phyloP scores from a whole-genome alignment of 768 basidiomycete genomes.

The Lactifluus pinguis region DNA sequence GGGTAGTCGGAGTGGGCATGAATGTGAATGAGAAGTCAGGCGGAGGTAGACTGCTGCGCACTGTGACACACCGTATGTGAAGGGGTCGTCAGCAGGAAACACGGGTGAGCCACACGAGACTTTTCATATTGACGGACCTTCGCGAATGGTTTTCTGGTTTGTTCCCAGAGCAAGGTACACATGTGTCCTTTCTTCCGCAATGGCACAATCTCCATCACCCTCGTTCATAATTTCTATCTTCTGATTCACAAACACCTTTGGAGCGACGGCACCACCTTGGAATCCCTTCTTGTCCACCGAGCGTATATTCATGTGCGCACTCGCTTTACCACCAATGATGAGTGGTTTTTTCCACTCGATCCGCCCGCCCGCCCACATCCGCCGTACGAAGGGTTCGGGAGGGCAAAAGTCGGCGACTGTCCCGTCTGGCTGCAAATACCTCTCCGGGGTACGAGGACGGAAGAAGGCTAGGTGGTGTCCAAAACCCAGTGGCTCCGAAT shows the following conservation, averaged over 20 bases:
- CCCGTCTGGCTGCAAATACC: constrained; percentile 51
- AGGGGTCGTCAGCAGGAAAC: neutral
- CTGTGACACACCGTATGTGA: constrained; percentile 25
- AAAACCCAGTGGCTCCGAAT: constrained; percentile 38
- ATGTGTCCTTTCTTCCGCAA: constrained; percentile 58
- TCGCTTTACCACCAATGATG: constrained; percentile 44
- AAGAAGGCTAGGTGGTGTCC: constrained; percentile 74
- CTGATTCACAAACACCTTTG: constrained; percentile 73
- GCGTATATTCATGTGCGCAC: constrained; percentile 38
- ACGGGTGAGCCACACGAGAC: neutral
- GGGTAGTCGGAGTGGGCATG: constrained; percentile 55
- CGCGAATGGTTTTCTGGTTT: constrained; percentile 28
- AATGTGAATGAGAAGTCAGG: constrained; percentile 58
- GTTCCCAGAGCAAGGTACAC: constrained; percentile 45
- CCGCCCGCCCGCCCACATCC: constrained; percentile 78
- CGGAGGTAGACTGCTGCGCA: constrained; percentile 40
- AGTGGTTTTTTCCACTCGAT: constrained; percentile 56
- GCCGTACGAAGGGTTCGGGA: constrained; percentile 58
- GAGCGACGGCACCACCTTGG: constrained; percentile 42
- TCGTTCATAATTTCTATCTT: constrained; percentile 41
- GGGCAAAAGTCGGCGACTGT: constrained; percentile 67
- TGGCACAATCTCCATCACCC: constrained; percentile 36
- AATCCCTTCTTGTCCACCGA: constrained; percentile 58
- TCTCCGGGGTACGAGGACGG: constrained; percentile 53
- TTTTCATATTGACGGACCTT: constrained; percentile 30